Conservation (phyloP, 2,329 filamentous ascomycete species). For the Laburnicola sp. region DNA sequence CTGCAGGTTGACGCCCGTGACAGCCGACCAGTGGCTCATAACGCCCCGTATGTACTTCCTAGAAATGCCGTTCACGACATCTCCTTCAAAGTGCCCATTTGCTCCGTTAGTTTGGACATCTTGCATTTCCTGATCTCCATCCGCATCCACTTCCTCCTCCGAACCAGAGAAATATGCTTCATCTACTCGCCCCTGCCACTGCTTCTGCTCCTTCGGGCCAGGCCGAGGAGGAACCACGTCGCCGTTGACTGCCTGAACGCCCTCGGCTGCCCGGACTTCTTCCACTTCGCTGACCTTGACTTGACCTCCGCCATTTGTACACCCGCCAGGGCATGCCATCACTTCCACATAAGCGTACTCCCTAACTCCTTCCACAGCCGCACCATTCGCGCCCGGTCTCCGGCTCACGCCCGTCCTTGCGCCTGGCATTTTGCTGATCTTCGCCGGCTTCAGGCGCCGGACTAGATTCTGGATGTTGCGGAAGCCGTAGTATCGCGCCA, state of each 20-base stretch:
- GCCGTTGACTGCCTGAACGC: slow-evolving; percentile 33
- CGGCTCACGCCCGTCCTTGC: slow-evolving; percentile 46
- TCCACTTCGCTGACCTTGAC: slow-evolving; percentile 82
- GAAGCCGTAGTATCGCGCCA: slow-evolving; percentile 92
- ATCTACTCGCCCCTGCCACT: slow-evolving; percentile 55
- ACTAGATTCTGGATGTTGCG: slow-evolving; percentile 98
- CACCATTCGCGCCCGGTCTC: slow-evolving; percentile 71
- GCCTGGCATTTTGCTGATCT: slow-evolving; percentile 59
- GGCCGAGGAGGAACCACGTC: slow-evolving; percentile 55
- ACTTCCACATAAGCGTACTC: slow-evolving; percentile 96
- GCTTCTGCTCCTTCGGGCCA: slow-evolving; percentile 78
- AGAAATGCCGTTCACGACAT: slow-evolving; percentile 65
- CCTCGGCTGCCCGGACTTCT: slow-evolving; percentile 42
- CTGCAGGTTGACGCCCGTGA: slow-evolving; percentile 70
- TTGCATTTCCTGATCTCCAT: slow-evolving; percentile 46
- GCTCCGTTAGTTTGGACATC: slow-evolving; percentile 15
- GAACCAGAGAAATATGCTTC: slow-evolving; percentile 87
- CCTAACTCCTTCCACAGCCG: slow-evolving; percentile 61
- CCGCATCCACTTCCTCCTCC: slow-evolving; percentile 43
- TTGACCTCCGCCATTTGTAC: slow-evolving; percentile 96
- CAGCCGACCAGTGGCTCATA: slow-evolving; percentile 73
- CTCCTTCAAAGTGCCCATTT: slow-evolving; percentile 14
- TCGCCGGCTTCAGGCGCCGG: slow-evolving; percentile 81
- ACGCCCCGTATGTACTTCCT: slow-evolving; percentile 66
- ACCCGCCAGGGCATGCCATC: slow-evolving; percentile 98